Evolutionary conservation across 2,329 filamentous ascomycete species (phyloP).

Genomic region (Clonostachys chloroleuca): DNA sequence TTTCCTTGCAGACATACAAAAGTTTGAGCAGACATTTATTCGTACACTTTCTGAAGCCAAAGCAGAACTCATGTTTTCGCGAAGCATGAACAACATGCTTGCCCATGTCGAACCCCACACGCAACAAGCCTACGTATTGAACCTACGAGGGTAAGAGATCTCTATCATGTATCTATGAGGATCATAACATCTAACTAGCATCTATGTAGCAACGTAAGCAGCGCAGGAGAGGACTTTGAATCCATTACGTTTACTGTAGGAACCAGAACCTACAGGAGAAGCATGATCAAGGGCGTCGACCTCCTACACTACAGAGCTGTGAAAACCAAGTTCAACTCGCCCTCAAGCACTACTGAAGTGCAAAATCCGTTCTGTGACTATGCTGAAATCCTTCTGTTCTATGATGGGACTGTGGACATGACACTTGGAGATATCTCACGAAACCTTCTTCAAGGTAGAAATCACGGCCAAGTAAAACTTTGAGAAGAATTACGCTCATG

Average conservation of each 20-base stretch:
- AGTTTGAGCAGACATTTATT: neutral
- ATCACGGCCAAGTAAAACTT: too few species aligned
- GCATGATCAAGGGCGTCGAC: neutral
- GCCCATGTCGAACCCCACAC: neutral
- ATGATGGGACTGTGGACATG: neutral
- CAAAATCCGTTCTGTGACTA: neutral
- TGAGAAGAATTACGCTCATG: too few species aligned
- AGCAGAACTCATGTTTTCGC: neutral
- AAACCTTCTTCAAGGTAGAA: too few species aligned
- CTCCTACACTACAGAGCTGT: conserved; percentile 1
- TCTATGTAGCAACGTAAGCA: neutral
- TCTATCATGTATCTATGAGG: neutral
- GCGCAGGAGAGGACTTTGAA: neutral
- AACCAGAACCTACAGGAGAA: neutral
- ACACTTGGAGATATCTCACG: neutral
- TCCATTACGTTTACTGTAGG: neutral
- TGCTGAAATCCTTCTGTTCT: neutral
- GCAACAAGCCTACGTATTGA: neutral
- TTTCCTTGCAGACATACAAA: neutral
- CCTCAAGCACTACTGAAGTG: neutral
- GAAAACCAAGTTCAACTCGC: too few species aligned
- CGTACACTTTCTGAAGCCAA: neutral
- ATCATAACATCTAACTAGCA: neutral
- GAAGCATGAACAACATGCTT: neutral
- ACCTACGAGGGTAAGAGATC: neutral